Percentiles rank a stretch among this genome's conserved stretches.
Evolutionary conservation across 805 yeast genomes (phyloP).

Genomic region (Blastobotrys americana): DNA sequence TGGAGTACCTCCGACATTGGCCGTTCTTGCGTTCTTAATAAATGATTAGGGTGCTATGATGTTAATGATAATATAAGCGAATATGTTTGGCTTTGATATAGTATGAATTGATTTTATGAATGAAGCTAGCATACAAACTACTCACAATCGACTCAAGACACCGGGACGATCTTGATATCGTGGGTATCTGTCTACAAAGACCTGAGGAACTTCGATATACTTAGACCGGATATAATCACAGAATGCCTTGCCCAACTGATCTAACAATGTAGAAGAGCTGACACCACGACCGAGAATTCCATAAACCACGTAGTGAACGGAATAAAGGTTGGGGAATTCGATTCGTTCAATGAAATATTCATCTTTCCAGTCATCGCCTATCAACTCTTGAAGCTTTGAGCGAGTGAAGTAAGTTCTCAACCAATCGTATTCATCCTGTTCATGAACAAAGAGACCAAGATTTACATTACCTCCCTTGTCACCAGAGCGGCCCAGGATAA

Average conservation of each 20-base stretch:
- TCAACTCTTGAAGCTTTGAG: not conserved
- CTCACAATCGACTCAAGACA: not conserved
- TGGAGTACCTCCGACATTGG: no score
- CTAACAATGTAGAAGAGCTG: conserved; percentile 1
- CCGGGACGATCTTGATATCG: not conserved
- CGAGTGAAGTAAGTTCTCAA: not conserved
- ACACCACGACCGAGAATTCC: conserved; percentile 2
- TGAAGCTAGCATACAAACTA: no score
- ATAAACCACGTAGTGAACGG: conserved; percentile 1
- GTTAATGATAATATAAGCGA: no score
- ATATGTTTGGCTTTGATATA: no score
- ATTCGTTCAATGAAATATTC: conserved; percentile 3
- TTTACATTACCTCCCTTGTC: conserved; percentile 3
- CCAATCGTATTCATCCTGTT: conserved; percentile 3
- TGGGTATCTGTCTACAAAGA: conserved; percentile 2
- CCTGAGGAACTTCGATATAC: conserved; percentile 1
- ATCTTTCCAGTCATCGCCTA: conserved; percentile 3
- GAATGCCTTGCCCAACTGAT: conserved; percentile 2
- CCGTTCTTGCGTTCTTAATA: no score
- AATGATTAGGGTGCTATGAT: no score
- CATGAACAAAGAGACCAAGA: conserved; percentile 2
- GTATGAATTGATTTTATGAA: no score
- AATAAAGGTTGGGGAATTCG: not conserved
- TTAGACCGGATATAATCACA: conserved; percentile 2
- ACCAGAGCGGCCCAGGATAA: conserved; percentile 1